Base-by-base conservation (phyloP, 192 early-diverging fungal genomes). In the Coemansia sp. region DNA sequence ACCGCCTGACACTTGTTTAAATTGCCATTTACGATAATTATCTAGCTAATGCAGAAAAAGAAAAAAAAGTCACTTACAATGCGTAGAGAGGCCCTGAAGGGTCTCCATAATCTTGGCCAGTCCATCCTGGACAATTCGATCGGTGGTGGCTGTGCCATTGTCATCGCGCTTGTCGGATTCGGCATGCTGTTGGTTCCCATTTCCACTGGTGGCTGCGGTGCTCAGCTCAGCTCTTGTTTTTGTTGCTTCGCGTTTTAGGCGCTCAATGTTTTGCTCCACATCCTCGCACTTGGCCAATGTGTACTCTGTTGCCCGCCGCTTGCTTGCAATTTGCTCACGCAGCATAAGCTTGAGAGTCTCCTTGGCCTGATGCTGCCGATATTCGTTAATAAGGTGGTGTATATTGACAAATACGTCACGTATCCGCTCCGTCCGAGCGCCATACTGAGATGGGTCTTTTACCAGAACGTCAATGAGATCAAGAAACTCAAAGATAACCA, bases 341-440 rank as follows among this genome's bases (percentile, higher is more conserved):
- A 92, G 82, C 77, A 90, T 84, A 17, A 89, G 74, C 53, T 82
- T 75, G 22, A 92, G 68, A 1, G 89, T 88, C 59, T 92, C 88
- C 64, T 88, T 70, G 75, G 89, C 89, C 72, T 91, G 92, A 71
- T 92, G 91, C 56, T 87, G 85, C 23, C 92, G 85, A 60, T 90
- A 92, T 64, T 91, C 89, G 75, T 94, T 92, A n/a, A 94, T 75
- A 31, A 94, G 81, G 67, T 92, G 91, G 75, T 94, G 90, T 75
- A 89, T 88, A 62, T 94, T 92, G 62, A 90, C 84, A 30, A 94
- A 82, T 23, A 91, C 86, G 11, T 84, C 77, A 60, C 88, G 84
- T 56, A 94, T 83, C 50, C 88, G 84, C 32, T 90, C 87, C 2
- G 87, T 84, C n/a, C 85, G 84, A 3, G 72, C 66, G n/a, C 70